phyloP scores from a whole-genome alignment of 768 basidiomycete species.

The Boletales sp. region DNA sequence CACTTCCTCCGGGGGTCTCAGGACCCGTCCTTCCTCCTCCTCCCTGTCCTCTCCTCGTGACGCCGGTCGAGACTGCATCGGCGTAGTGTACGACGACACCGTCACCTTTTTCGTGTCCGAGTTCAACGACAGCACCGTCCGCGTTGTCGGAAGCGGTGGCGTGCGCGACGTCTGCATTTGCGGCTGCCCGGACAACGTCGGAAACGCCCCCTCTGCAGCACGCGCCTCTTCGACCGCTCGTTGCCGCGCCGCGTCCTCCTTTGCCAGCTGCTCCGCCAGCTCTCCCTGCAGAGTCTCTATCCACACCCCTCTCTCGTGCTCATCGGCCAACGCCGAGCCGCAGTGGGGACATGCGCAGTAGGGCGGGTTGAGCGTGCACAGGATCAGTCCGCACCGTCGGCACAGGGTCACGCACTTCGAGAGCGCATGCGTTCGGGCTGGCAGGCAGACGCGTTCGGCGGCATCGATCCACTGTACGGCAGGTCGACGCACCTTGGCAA shows the following conservation, averaged over 20 bases:
- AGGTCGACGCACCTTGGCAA: conserved; percentile 49
- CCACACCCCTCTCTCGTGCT: conserved; percentile 33
- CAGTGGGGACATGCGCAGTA: conserved; percentile 56
- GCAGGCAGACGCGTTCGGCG: not conserved
- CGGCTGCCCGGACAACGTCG: conserved; percentile 37
- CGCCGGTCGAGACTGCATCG: conserved; percentile 33
- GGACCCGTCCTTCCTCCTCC: conserved; percentile 38
- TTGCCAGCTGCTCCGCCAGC: conserved; percentile 39
- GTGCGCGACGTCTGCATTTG: conserved; percentile 9
- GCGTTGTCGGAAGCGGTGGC: conserved; percentile 35
- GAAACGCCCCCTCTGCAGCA: conserved; percentile 58
- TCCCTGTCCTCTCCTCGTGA: conserved; percentile 35
- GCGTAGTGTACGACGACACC: conserved; percentile 48
- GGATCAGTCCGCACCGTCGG: conserved; percentile 54
- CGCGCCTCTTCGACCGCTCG: conserved; percentile 46
- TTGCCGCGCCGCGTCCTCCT: conserved; percentile 48
- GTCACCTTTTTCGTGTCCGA: conserved; percentile 48
- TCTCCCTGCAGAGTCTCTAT: conserved; percentile 42
- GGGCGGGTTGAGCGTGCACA: conserved; percentile 57
- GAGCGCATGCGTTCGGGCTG: conserved; percentile 57
- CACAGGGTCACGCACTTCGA: conserved; percentile 58
- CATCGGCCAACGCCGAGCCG: conserved; percentile 34
- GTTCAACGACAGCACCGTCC: conserved; percentile 60
- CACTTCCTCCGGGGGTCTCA: conserved; percentile 36
- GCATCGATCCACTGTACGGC: not conserved